Base-by-base conservation (phyloP, 441 rosid genomes). In the Pelargonium cotyledonis region DNA sequence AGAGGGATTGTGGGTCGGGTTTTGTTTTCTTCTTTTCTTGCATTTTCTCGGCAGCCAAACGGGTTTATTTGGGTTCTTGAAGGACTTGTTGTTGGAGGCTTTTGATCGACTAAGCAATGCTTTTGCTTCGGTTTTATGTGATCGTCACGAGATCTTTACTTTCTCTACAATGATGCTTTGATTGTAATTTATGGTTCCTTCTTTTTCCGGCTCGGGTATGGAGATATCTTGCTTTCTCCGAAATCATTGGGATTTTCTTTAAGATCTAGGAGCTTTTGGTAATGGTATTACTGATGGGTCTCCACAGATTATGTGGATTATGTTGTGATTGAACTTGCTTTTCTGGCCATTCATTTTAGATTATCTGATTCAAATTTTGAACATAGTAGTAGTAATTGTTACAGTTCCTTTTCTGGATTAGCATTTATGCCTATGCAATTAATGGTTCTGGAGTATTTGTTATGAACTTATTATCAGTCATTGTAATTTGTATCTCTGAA, bases 261-360 rank as follows among this genome's bases (percentile, higher is more conserved):
- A 51, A 16, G 18, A 14, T 51, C 18, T 51, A 51, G 58, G 58
- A 51, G 16, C 16, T 51, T 4, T 14, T 11, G 15, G 58, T 51
- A 21, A 51, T 51, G 58, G 11, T 46, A 46, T 7, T 1, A 8
- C 2, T 2, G 51, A 8, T 46, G 51, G 49, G 58, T 51, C 58
- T 14, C 15, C 58, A 6, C 16, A n/a, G 58, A 51, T 51, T 51
- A 51, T 51, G 19, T 51, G 58, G 58, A 0, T 51, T 51, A 38
- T 51, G 58, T 16, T 51, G 6, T n/a, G 58, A n/a, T 51, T 51
- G 58, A 51, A n/a, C 58, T 51, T n/a, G 58, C 16, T n/a, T 51
- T 51, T n/a, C 6, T 4, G 16, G 1, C 58, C 58, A 12, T n/a
- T 3, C 5, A 12, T 14, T 49, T 14, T 12, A 11, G 8, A 11